A percentile compares a stretch with the other conserved stretches of the same genome.
These are phyloP conservation scores for Linderniella brevidens DNA, from an alignment of 257 asterid genomes.

Conservation along the genomic window DNA sequence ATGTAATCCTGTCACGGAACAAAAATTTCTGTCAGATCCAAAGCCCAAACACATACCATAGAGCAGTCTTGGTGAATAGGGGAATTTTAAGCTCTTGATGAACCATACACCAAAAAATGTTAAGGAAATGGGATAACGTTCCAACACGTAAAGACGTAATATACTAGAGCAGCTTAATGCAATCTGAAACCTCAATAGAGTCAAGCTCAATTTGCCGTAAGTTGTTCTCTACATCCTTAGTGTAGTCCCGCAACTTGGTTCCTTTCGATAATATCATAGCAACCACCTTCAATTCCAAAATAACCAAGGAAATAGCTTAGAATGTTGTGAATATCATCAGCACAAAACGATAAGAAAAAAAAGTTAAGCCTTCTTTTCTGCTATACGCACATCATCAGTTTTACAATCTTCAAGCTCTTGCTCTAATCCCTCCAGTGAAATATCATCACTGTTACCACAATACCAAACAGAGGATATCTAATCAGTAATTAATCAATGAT, in stretches of 20 bases:
- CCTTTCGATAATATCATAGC: constrained; percentile 87
- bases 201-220: constrained; percentile 75
- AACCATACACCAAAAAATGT: too few relatives aligned
- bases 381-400: constrained; percentile 60
- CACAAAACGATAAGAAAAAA: not conserved
- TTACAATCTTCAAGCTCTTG: constrained; percentile 89
- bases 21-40: constrained; percentile 3
- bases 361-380: not conserved
- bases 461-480: not conserved
- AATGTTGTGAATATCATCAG: not conserved
- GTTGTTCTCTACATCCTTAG: constrained; percentile 89
- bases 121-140: constrained; percentile 6
- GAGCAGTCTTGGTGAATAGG: not conserved
- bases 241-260: constrained; percentile 64
- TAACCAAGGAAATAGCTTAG: constrained; percentile 7
- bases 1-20: constrained; percentile 64
- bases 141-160: constrained; percentile 9
- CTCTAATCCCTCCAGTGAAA: constrained; percentile 82
- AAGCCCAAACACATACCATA: not conserved
- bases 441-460: constrained; percentile 44
- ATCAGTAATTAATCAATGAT: not conserved
- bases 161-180: constrained; percentile 4
- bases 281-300: constrained; percentile 44
- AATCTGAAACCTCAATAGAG: constrained; percentile 73
- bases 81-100: too few relatives aligned